Evolutionary conservation across 306 rosid genomes (phyloP).

Genomic region (Prunus mume): DNA sequence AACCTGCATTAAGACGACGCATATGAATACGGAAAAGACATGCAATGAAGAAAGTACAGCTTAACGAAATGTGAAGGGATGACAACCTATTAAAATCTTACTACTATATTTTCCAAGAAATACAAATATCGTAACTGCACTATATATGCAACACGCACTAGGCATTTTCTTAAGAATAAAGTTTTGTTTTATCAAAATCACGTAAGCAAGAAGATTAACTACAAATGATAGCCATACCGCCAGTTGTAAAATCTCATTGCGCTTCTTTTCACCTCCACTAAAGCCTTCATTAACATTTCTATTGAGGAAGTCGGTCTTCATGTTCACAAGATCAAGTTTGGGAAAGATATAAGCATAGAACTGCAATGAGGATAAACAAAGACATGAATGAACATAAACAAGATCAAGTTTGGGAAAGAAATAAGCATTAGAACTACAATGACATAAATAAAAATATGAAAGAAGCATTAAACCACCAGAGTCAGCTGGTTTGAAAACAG

Average conservation of each 20-base stretch:
- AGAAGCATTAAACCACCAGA: neutral
- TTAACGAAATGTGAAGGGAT: neutral
- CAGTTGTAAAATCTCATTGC: constrained; percentile 92
- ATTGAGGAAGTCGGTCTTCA: constrained; percentile 86
- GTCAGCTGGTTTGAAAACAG: neutral
- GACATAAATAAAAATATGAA: constrained; percentile 4
- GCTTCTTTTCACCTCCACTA: constrained; percentile 94
- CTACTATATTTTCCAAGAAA: neutral
- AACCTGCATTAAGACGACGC: constrained; percentile 44
- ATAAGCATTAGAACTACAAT: constrained; percentile 47
- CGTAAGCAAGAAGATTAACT: neutral
- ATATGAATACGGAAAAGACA: neutral
- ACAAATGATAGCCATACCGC: constrained; percentile 38
- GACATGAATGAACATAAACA: neutral
- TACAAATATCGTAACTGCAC: neutral
- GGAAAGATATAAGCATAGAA: constrained; percentile 71
- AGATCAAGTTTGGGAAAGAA: too few relatives aligned
- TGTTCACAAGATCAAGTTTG: constrained; percentile 79
- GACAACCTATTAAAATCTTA: neutral
- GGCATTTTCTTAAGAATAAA: neutral
- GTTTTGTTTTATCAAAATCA: neutral
- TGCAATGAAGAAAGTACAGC: neutral
- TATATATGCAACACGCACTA: neutral
- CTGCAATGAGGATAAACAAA: constrained; percentile 39
- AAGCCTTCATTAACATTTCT: constrained; percentile 96